These are phyloP conservation scores for Daldinia sp. DNA, from an alignment of 2,329 filamentous ascomycete genomes.

Conservation along the genomic window DNA sequence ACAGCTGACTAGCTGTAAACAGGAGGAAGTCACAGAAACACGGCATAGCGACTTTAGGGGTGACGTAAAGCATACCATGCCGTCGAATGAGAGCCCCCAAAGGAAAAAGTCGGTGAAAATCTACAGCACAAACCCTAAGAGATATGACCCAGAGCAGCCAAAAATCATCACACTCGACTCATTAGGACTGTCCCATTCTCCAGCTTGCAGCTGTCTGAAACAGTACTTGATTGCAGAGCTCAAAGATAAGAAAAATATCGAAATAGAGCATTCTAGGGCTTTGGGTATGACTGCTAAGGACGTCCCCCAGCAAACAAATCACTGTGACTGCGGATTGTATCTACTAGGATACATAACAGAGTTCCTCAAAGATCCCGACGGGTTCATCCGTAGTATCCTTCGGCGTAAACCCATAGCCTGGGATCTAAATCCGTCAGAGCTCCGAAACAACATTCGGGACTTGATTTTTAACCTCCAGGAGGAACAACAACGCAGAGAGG, in stretches of 20 bases:
- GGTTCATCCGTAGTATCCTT: conserved; percentile 73
- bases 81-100: conserved; percentile 29
- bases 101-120: conserved; percentile 48
- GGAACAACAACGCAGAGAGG: conserved; percentile 59
- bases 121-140: conserved; percentile 47
- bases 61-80: conserved; percentile 26
- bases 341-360: conserved; percentile 84
- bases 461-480: conserved; percentile 70
- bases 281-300: conserved; percentile 73
- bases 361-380: conserved; percentile 78
- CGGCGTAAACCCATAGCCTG: conserved; percentile 61
- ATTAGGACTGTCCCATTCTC: conserved; percentile 69
- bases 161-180: conserved; percentile 90
- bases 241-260: conserved; percentile 61
- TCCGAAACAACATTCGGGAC: conserved; percentile 72
- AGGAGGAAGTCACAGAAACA: conserved; percentile 26
- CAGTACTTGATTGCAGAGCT: conserved; percentile 82
- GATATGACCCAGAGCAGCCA: conserved; percentile 62
- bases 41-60: conserved; percentile 20
- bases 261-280: conserved; percentile 35
- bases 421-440: conserved; percentile 63
- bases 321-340: conserved; percentile 88
- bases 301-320: conserved; percentile 84
- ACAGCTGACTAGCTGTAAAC: conserved; percentile 2
- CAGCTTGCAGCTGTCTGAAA: conserved; percentile 73